These are phyloP conservation scores for Backusella australiensis DNA, from an alignment of 192 early-diverging fungal species.

Conservation along the genomic window DNA sequence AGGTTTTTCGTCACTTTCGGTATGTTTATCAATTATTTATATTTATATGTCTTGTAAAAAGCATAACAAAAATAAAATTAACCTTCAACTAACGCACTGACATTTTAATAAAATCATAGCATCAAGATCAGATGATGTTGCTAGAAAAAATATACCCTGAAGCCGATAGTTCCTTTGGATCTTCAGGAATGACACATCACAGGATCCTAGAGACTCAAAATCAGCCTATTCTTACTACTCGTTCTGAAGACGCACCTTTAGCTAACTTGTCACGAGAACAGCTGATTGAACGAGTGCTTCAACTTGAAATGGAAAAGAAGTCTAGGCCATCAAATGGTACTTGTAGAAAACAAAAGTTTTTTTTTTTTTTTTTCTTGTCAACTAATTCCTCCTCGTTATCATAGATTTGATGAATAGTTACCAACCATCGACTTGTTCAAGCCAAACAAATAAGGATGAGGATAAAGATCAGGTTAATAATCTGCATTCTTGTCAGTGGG, in stretches of 20 bases:
- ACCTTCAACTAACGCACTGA: conserved; percentile 5
- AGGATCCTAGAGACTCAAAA: background rate
- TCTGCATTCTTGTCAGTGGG: conserved; percentile 19
- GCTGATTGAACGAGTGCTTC: conserved; percentile 10
- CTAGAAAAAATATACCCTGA: conserved; percentile 14
- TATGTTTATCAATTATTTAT: background rate
- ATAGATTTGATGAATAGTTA: background rate
- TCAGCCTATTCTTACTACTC: background rate
- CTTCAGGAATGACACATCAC: background rate
- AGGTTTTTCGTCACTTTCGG: background rate
- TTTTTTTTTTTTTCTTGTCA: background rate
- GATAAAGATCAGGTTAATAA: conserved; percentile 3
- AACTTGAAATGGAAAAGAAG: conserved; percentile 19
- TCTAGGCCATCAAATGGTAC: background rate
- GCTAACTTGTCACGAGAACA: conserved; percentile 17
- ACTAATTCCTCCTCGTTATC: background rate
- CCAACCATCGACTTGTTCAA: background rate
- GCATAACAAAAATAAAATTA: background rate
- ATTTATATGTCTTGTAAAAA: background rate
- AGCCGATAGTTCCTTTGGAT: background rate
- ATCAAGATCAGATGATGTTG: conserved; percentile 21
- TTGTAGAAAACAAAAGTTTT: background rate
- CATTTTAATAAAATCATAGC: background rate
- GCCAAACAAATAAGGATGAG: background rate
- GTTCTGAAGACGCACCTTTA: background rate